Percentiles rank a stretch among this genome's conserved stretches.
These are phyloP conservation scores for Suhomyces prunicola DNA, from an alignment of 805 yeast genomes.

Conservation along the genomic window DNA sequence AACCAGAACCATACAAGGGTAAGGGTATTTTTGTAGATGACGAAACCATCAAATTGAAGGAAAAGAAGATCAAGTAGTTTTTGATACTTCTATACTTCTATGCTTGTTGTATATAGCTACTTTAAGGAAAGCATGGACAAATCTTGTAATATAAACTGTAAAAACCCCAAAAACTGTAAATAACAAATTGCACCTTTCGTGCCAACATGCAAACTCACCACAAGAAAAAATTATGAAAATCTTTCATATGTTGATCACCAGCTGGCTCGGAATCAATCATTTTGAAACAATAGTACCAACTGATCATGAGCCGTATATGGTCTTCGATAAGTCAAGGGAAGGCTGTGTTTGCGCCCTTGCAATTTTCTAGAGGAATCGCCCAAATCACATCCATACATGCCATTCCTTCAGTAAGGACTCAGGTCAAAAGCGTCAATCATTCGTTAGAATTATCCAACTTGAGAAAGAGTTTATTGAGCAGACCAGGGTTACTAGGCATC, in stretches of 20 bases:
- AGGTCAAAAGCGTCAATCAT: constrained; percentile 55
- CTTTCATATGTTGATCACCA: not conserved
- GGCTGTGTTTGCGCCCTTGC: not conserved
- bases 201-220: not conserved
- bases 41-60: constrained; percentile 88
- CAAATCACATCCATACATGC: constrained; percentile 50
- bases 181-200: not conserved
- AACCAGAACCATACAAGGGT: constrained; percentile 98
- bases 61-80: constrained; percentile 82
- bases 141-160: not conserved
- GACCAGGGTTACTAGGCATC: constrained; percentile 82
- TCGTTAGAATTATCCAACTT: constrained; percentile 65
- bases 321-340: constrained; percentile 1
- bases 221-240: not conserved
- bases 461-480: constrained; percentile 66
- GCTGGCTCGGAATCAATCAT: not conserved
- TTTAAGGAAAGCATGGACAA: not conserved
- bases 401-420: constrained; percentile 45
- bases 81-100: not conserved
- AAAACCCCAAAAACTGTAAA: not conserved
- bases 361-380: constrained; percentile 25
- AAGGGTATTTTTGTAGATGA: constrained; percentile 92
- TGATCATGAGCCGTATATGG: not conserved
- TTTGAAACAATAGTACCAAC: not conserved
- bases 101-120: not conserved